Conservation (phyloP, 495 filamentous ascomycete species). For the Aspergillus cristatus region DNA sequence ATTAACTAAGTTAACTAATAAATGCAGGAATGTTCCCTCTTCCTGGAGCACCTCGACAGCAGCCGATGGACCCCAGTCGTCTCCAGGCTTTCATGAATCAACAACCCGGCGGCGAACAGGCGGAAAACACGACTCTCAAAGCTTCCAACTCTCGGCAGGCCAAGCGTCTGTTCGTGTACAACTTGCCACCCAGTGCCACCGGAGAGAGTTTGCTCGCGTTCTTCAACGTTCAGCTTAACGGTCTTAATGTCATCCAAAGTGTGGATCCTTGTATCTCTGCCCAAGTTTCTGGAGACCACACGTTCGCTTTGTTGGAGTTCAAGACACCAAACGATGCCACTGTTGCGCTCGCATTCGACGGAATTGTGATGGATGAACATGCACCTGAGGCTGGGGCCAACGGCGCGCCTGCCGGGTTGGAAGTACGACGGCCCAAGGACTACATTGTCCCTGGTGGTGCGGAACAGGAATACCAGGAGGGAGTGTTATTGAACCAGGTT, state of each 20-base stretch:
- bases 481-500: conserved; percentile 68
- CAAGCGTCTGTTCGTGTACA: conserved; percentile 81
- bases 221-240: conserved; percentile 94
- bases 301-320: conserved; percentile 86
- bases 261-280: conserved; percentile 81
- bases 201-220: conserved; percentile 70
- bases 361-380: conserved; percentile 74
- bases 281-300: conserved; percentile 65
- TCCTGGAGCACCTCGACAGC: conserved; percentile 87
- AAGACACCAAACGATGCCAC: conserved; percentile 81
- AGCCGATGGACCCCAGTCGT: conserved; percentile 91
- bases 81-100: conserved; percentile 94
- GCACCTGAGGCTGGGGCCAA: conserved; percentile 48
- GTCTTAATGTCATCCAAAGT: conserved; percentile 77
- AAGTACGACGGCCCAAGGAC: conserved; percentile 87
- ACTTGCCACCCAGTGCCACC: conserved; percentile 58
- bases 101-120: conserved; percentile 66
- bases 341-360: conserved; percentile 81
- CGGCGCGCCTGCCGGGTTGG: conserved; percentile 52
- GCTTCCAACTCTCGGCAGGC: conserved; percentile 87
- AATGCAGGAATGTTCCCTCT: conserved; percentile 84
- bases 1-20: conserved; percentile 8
- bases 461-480: conserved; percentile 67
- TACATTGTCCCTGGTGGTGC: conserved; percentile 91
- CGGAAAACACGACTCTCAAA: conserved; percentile 71